phyloP scores from a whole-genome alignment of 116 monocot genomes.

The Phalaenopsis hybrid region DNA sequence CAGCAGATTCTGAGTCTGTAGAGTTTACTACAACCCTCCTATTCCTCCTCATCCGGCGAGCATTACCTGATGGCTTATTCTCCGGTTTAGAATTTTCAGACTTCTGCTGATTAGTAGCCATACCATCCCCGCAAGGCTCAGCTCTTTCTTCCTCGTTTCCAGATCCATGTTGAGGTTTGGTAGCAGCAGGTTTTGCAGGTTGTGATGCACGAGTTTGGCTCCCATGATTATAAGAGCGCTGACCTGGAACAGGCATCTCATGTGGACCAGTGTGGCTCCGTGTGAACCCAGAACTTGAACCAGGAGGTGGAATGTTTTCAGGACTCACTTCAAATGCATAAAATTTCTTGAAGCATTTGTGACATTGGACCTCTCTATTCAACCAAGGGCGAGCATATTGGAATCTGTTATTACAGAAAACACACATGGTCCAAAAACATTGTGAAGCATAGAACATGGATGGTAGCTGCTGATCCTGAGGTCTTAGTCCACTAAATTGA shows the following conservation, averaged over 20 bases:
- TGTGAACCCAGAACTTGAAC: slow-evolving; percentile 3
- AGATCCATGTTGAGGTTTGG: background rate
- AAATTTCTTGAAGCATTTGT: slow-evolving; percentile 46
- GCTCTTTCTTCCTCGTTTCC: slow-evolving; percentile 9
- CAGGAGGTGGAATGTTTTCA: slow-evolving; percentile 19
- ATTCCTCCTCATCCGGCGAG: slow-evolving; percentile 26
- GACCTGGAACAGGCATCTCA: slow-evolving; percentile 13
- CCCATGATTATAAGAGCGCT: background rate
- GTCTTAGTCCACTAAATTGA: slow-evolving; percentile 6
- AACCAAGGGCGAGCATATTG: slow-evolving; percentile 38
- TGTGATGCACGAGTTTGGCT: slow-evolving; percentile 5
- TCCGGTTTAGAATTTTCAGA: slow-evolving; percentile 34
- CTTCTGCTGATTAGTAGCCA: slow-evolving; percentile 22
- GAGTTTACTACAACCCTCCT: slow-evolving; percentile 27
- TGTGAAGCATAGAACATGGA: slow-evolving; percentile 5
- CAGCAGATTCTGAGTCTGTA: slow-evolving; percentile 32
- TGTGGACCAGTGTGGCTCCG: background rate
- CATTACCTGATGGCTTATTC: slow-evolving; percentile 12
- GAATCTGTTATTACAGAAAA: slow-evolving; percentile 46
- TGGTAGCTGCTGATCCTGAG: slow-evolving; percentile 22
- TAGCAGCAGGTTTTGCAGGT: background rate
- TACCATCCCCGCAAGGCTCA: slow-evolving; percentile 7
- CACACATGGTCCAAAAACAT: slow-evolving; percentile 69
- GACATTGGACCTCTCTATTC: slow-evolving; percentile 52
- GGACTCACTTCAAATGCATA: slow-evolving; percentile 51